Evolutionary conservation across 2,329 filamentous ascomycete species (phyloP).

Genomic region (Curvularia verruculosa): DNA sequence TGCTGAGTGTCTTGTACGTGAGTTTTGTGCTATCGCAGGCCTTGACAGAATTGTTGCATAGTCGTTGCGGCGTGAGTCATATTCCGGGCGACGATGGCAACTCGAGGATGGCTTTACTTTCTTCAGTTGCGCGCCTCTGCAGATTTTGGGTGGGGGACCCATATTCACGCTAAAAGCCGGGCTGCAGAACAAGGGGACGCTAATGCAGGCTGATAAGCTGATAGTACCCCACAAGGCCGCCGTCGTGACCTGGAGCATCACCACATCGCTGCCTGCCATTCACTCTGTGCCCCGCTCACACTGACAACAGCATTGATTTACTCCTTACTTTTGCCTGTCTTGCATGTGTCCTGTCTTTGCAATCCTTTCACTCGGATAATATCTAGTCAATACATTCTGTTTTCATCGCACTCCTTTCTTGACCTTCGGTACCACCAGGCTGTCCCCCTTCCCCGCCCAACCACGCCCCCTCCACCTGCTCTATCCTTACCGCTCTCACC

Average conservation of each 20-base stretch:
- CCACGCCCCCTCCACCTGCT: constrained; percentile 18
- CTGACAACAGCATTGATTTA: neutral
- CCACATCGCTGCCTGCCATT: constrained; percentile 3
- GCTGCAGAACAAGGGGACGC: constrained; percentile 18
- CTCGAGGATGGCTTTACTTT: constrained; percentile 7
- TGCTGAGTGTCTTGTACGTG: neutral
- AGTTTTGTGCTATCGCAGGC: constrained; percentile 23
- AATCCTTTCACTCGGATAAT: neutral
- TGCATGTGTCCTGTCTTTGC: neutral
- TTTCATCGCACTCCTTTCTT: constrained; percentile 4
- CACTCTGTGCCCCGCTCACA: constrained; percentile 15
- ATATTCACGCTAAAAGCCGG: constrained; percentile 3
- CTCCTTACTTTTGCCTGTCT: neutral
- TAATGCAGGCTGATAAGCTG: constrained; percentile 31
- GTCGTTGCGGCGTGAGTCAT: constrained; percentile 34
- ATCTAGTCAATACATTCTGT: neutral
- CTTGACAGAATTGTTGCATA: constrained; percentile 20
- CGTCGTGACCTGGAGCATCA: constrained; percentile 19
- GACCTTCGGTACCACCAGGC: constrained; percentile 9
- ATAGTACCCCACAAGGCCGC: constrained; percentile 22
- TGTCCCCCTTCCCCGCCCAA: constrained; percentile 12
- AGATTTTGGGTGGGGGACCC: constrained; percentile 33
- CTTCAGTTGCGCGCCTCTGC: constrained; percentile 26
- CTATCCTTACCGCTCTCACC: constrained; percentile 3
- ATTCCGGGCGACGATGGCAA: constrained; percentile 10